Evolutionary conservation across 2,329 filamentous ascomycete genomes (phyloP), one percentile per base, ranked within the genome.

Genomic region (Pseudogymnoascus sp.): DNA sequence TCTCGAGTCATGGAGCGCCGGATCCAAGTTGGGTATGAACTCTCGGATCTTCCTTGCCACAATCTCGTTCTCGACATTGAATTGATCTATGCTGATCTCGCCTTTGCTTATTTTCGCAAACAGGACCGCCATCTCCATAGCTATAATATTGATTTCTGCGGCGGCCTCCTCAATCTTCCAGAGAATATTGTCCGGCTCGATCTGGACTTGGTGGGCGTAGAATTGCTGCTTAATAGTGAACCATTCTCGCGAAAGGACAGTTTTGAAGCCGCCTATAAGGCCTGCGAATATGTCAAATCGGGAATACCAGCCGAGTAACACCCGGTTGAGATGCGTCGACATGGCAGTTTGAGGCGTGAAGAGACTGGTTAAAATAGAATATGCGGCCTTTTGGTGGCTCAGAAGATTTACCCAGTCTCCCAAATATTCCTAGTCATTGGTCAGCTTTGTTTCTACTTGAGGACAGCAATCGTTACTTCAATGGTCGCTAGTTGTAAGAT

Each of bases 381-480:
- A 85, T 0, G 95, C 95, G 10, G 93, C 95, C 72, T 89, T 91
- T 73, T 97, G 93, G 73, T 98, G 95, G 22, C 92, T 90, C 76
- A 95, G 88, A 14, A 98, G 80, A 70, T 96, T 97, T 61, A 96
- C 86, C 92, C 92, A 98, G 73, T 99, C 95, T 11, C 95, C 95
- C 53, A 98, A 82, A 70, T 92, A 96, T 76, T 98, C 95, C 91
- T 96, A 70, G 50, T 61, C 61, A 69, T 65, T 43, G 8, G 22
- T 67, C 65, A 66, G 63, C 50, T 59, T 60, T 28, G 11, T 7
- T 12, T 31, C 19, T n/a, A 10, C 31, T 40, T 56, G 61, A 12
- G 64, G 37, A 28, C 41, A 38, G 19, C 59, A 33, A 38, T 16
- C 67, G 79, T 71, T 80, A 96, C 92, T 84, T 99, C 95, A 63